Evolutionary conservation across 2,329 filamentous ascomycete species (phyloP).

Genomic region (Acrodontium crateriforme): DNA sequence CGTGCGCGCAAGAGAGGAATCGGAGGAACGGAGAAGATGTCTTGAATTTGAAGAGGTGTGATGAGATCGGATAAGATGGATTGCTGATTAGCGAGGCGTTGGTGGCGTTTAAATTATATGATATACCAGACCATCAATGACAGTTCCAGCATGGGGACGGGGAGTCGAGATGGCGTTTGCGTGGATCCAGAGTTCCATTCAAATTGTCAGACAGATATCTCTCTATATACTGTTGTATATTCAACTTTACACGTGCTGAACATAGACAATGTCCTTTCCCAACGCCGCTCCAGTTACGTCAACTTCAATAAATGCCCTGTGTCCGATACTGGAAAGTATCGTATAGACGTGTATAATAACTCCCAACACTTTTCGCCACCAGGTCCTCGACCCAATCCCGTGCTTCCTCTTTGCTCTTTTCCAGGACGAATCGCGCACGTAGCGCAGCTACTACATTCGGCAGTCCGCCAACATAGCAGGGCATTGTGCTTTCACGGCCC

Average conservation of each 20-base stretch:
- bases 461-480: slow-evolving; percentile 66
- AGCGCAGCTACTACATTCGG: slow-evolving; percentile 54
- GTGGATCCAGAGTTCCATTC: too few relatives aligned
- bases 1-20: slow-evolving; percentile 61
- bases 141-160: too few relatives aligned
- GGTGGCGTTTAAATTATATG: slow-evolving; percentile 2
- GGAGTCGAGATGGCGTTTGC: too few relatives aligned
- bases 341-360: slow-evolving; percentile 76
- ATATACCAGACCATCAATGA: too few relatives aligned
- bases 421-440: slow-evolving; percentile 64
- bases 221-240: too few relatives aligned
- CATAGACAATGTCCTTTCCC: too few relatives aligned
- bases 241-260: too few relatives aligned
- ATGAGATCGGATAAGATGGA: slow-evolving; percentile 9
- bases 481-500: slow-evolving; percentile 73
- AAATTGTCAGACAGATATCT: too few relatives aligned
- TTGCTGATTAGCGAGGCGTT: slow-evolving; percentile 4
- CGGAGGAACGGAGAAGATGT: slow-evolving; percentile 37
- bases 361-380: slow-evolving; percentile 67
- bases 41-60: slow-evolving; percentile 25
- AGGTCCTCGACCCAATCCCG: slow-evolving; percentile 72
- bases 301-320: slow-evolving; percentile 80
- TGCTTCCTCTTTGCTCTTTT: slow-evolving; percentile 69
- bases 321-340: slow-evolving; percentile 68
- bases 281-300: too few relatives aligned